Conservation (phyloP, 2,329 filamentous ascomycete species). For the Ampelomyces quisqualis region DNA sequence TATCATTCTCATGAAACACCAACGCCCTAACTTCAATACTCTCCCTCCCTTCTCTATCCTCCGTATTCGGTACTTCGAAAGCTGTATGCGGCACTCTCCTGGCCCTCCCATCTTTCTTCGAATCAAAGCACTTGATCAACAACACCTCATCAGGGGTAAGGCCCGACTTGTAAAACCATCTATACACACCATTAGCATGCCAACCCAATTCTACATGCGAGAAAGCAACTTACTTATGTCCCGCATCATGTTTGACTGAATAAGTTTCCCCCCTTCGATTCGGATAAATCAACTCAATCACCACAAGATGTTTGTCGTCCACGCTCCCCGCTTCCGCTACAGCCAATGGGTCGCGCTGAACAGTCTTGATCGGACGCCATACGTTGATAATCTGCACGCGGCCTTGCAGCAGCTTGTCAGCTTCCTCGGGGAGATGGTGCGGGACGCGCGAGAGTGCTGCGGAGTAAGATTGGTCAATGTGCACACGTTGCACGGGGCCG, state of each 20-base stretch:
- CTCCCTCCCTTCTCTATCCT: conserved; percentile 30
- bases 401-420: conserved; percentile 28
- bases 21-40: conserved; percentile 41
- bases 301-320: conserved; percentile 28
- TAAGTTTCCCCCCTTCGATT: conserved; percentile 33
- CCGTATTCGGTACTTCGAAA: conserved; percentile 31
- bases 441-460: conserved; percentile 31
- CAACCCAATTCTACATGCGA: neutral
- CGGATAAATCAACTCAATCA: conserved; percentile 34
- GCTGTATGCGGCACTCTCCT: conserved; percentile 39
- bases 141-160: conserved; percentile 34
- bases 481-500: conserved; percentile 54
- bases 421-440: conserved; percentile 35
- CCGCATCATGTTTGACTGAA: conserved; percentile 27
- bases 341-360: conserved; percentile 36
- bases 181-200: conserved; percentile 2
- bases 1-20: conserved; percentile 39
- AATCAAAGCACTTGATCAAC: conserved; percentile 42
- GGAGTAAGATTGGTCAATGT: conserved; percentile 59
- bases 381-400: conserved; percentile 42
- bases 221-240: conserved; percentile 28
- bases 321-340: conserved; percentile 36
- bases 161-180: conserved; percentile 39
- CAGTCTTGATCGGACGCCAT: conserved; percentile 40
- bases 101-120: conserved; percentile 37